These are phyloP conservation scores for Xylaria sp. DNA, from an alignment of 2,329 filamentous ascomycete genomes.

Conservation along the genomic window DNA sequence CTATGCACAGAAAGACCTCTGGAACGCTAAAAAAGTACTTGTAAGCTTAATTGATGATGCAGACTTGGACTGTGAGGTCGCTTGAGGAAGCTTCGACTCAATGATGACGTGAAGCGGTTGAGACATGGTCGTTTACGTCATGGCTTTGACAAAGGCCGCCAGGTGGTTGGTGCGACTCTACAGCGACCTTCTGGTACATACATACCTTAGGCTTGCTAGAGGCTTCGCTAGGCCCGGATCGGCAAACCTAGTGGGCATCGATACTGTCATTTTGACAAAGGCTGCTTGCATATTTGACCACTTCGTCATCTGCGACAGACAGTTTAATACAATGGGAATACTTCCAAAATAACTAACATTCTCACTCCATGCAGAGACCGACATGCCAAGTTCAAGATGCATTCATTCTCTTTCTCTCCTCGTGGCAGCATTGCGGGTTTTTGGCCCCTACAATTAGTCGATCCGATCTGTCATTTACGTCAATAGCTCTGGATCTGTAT, in stretches of 20 bases:
- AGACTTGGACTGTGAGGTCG: neutral
- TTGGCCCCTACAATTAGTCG: too few relatives aligned
- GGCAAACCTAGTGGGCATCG: conserved; percentile 1
- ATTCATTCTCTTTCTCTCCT: too few relatives aligned
- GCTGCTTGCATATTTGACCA: neutral
- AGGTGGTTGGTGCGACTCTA: too few relatives aligned
- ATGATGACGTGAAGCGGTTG: conserved; percentile 29
- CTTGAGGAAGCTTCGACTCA: neutral
- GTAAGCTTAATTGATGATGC: conserved; percentile 6
- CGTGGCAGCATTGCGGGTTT: too few relatives aligned
- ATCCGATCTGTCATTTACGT: too few relatives aligned
- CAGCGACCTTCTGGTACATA: too few relatives aligned
- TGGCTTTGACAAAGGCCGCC: neutral
- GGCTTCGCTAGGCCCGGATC: neutral
- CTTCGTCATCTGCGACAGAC: conserved; percentile 10
- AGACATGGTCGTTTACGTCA: conserved; percentile 23
- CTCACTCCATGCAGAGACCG: neutral
- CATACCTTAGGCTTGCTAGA: neutral
- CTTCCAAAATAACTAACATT: neutral
- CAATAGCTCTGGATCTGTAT: too few relatives aligned
- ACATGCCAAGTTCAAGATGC: too few relatives aligned
- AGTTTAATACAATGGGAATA: too few relatives aligned
- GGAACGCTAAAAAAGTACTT: neutral
- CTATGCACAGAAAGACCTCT: neutral
- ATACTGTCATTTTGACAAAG: conserved; percentile 18